A percentile compares a stretch with the other conserved stretches of the same genome.
Evolutionary conservation across 2,329 filamentous ascomycete species (phyloP).

Genomic region (Didymosphaeria variabile): DNA sequence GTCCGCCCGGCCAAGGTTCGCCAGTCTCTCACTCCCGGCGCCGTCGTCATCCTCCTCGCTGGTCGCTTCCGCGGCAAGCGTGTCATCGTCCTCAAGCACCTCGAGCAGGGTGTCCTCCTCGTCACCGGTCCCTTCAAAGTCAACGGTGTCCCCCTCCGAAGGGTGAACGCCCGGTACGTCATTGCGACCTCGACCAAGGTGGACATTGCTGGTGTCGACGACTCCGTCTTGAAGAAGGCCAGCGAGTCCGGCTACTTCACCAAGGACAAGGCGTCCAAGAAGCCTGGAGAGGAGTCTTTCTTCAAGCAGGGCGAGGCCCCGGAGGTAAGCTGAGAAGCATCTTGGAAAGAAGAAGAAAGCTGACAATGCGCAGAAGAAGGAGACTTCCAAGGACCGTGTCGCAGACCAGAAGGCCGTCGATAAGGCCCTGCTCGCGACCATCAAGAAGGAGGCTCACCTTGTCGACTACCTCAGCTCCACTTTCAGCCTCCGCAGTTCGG

Average conservation of each 20-base stretch:
- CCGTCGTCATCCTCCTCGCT: slow-evolving; percentile 98
- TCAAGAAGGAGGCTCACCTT: slow-evolving; percentile 98
- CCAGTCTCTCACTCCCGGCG: slow-evolving; percentile 89
- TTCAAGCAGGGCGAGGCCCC: slow-evolving; percentile 99
- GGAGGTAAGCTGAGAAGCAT: slow-evolving; percentile 71
- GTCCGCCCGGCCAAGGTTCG: slow-evolving; percentile 87
- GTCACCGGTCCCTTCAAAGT: slow-evolving; percentile 99
- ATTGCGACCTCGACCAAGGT: slow-evolving; percentile 89
- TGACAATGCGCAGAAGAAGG: slow-evolving; percentile 80
- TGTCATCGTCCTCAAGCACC: slow-evolving; percentile 97
- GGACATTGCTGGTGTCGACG: slow-evolving; percentile 84
- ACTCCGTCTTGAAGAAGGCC: slow-evolving; percentile 78
- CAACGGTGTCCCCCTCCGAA: slow-evolving; percentile 97
- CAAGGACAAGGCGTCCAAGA: slow-evolving; percentile 92
- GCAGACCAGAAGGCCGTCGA: slow-evolving; percentile 99
- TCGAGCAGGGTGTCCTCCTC: slow-evolving; percentile 96
- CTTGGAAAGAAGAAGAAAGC: slow-evolving; percentile 11
- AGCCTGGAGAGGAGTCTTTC: slow-evolving; percentile 97
- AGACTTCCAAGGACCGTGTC: slow-evolving; percentile 87
- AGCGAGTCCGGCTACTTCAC: slow-evolving; percentile 89
- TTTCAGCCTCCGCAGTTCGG: slow-evolving; percentile 99
- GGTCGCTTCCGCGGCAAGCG: slow-evolving; percentile 99
- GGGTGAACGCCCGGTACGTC: slow-evolving; percentile 91
- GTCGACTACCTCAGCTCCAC: slow-evolving; percentile 91
- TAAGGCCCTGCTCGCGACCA: slow-evolving; percentile 91